These are phyloP conservation scores for Chytridium lagenaria DNA, from an alignment of 371 early-diverging fungal genomes.

Conservation along the genomic window DNA sequence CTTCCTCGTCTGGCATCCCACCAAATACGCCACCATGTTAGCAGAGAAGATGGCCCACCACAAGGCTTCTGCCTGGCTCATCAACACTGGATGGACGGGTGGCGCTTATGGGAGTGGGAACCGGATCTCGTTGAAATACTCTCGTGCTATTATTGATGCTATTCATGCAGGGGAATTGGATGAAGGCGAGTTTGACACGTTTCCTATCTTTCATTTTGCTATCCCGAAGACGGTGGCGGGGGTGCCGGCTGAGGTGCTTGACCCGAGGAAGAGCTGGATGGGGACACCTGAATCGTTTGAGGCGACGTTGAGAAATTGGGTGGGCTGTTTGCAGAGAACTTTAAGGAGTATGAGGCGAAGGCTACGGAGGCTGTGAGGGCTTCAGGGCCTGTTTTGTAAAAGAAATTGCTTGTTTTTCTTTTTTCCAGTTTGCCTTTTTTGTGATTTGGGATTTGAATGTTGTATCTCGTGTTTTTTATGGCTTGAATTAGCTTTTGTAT, in stretches of 20 bases:
- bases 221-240: slow-evolving; percentile 79
- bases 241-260: slow-evolving; percentile 85
- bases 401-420: neutral
- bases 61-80: slow-evolving; percentile 92
- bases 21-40: slow-evolving; percentile 95
- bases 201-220: slow-evolving; percentile 82
- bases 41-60: slow-evolving; percentile 92
- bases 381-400: slow-evolving; percentile 61
- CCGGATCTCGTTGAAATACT: slow-evolving; percentile 94
- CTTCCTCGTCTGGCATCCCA: slow-evolving; percentile 96
- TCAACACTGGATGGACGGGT: too few species aligned
- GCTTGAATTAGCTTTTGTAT: too few species aligned
- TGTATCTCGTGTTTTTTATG: too few species aligned
- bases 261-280: slow-evolving; percentile 88
- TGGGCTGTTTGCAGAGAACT: slow-evolving; percentile 86
- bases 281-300: slow-evolving; percentile 69
- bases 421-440: neutral
- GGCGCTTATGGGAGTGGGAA: slow-evolving; percentile 89
- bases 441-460: neutral
- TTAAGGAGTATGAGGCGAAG: slow-evolving; percentile 82
- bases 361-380: slow-evolving; percentile 76
- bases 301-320: slow-evolving; percentile 76
- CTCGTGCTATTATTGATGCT: slow-evolving; percentile 95
- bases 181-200: slow-evolving; percentile 75
- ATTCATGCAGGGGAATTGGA: slow-evolving; percentile 91